phyloP scores from a whole-genome alignment of 2,329 filamentous ascomycete genomes.

The Escovopsis sp. region DNA sequence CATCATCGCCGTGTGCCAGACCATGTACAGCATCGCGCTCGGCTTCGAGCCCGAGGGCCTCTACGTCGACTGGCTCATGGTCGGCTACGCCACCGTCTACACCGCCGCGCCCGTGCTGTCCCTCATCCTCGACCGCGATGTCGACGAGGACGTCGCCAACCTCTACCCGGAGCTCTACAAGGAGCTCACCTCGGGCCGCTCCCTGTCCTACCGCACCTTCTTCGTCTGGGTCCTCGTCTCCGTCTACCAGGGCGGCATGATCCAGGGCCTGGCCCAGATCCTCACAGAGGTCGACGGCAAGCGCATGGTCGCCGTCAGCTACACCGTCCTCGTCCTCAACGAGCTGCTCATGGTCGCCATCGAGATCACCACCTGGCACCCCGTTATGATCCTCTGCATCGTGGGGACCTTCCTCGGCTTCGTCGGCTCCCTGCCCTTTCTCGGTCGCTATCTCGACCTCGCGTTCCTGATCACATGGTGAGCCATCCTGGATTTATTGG shows the following conservation, averaged over 20 bases:
- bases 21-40: slow-evolving; percentile 89
- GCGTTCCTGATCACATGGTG: slow-evolving; percentile 57
- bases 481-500: slow-evolving; percentile 14
- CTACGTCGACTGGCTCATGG: slow-evolving; percentile 92
- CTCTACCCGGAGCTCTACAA: slow-evolving; percentile 96
- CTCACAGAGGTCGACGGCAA: slow-evolving; percentile 62
- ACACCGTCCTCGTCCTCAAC: slow-evolving; percentile 83
- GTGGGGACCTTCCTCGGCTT: slow-evolving; percentile 73
- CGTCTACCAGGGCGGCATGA: slow-evolving; percentile 88
- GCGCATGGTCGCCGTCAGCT: slow-evolving; percentile 78
- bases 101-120: slow-evolving; percentile 88
- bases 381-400: slow-evolving; percentile 74
- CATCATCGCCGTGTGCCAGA: slow-evolving; percentile 92
- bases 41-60: slow-evolving; percentile 87
- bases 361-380: slow-evolving; percentile 94
- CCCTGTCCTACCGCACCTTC: slow-evolving; percentile 83
- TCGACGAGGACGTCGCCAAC: slow-evolving; percentile 85
- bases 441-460: slow-evolving; percentile 83
- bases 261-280: slow-evolving; percentile 86
- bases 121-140: slow-evolving; percentile 85
- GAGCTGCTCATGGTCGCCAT: slow-evolving; percentile 96
- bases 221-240: slow-evolving; percentile 94
- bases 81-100: slow-evolving; percentile 92
- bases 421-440: slow-evolving; percentile 67
- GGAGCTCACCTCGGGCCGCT: slow-evolving; percentile 79